A percentile compares a stretch with the other conserved stretches of the same genome.
Conservation (phyloP, 257 asterid species). For the Paraleonurus japonicus region DNA sequence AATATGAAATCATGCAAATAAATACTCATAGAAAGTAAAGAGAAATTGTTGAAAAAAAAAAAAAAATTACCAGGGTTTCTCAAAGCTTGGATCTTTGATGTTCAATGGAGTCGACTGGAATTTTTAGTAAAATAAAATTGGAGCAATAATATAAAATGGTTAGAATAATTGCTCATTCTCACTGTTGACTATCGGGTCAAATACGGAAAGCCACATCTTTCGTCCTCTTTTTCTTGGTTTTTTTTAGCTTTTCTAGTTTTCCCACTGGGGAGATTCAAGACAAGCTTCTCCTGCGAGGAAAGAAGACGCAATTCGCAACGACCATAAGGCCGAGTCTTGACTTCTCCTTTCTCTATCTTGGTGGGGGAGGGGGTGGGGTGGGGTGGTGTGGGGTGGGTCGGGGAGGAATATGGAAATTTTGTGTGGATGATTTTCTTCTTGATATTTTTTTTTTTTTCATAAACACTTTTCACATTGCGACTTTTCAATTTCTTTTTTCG, state of each 20-base stretch:
- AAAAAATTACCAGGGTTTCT: constrained; percentile 5
- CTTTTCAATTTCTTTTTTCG: background rate
- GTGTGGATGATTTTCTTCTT: background rate
- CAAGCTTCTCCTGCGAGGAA: background rate
- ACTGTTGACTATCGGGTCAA: constrained; percentile 34
- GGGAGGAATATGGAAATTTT: background rate
- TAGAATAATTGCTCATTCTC: background rate
- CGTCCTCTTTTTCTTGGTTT: constrained; percentile 14
- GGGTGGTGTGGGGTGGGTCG: too few relatives aligned
- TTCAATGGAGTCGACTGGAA: constrained; percentile 26
- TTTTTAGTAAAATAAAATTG: background rate
- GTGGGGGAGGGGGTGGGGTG: background rate
- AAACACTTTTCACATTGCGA: background rate
- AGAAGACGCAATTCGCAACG: constrained; percentile 17
- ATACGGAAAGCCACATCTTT: constrained; percentile 19
- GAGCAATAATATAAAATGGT: constrained; percentile 1
- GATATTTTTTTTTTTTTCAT: too few relatives aligned
- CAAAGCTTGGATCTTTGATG: constrained; percentile 31
- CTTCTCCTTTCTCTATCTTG: background rate
- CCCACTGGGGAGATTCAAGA: constrained; percentile 5
- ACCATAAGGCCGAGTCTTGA: constrained; percentile 6
- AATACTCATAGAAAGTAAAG: background rate
- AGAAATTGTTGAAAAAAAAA: background rate
- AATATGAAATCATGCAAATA: background rate
- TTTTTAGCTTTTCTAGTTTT: constrained; percentile 3